phyloP scores from a whole-genome alignment of 495 filamentous ascomycete species.

The Hyaloscypha variabilis region DNA sequence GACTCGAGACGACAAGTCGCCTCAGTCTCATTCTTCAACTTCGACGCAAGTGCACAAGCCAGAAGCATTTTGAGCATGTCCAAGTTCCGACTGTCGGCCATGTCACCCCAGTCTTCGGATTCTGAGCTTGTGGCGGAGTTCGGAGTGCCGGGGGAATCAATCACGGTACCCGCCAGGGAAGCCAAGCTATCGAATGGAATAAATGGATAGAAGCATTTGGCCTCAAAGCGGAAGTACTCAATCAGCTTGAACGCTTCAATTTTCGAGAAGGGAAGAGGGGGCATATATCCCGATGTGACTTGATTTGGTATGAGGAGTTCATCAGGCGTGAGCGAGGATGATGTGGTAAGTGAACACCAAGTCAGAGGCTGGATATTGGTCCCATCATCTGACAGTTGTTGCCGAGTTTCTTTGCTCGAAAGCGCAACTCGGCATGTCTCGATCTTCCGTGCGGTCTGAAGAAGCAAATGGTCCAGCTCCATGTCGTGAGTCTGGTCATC shows the following conservation, averaged over 20 bases:
- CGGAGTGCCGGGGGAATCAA: neutral
- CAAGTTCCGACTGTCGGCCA: constrained; percentile 6
- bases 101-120: constrained; percentile 7
- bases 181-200: constrained; percentile 5
- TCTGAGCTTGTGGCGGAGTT: neutral
- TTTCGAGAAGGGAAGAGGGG: neutral
- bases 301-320: too few relatives aligned
- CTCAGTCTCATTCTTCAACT: constrained; percentile 5
- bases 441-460: constrained; percentile 2
- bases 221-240: constrained; percentile 9
- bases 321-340: too few relatives aligned
- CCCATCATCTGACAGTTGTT: too few relatives aligned
- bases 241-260: constrained; percentile 6
- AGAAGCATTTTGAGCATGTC: constrained; percentile 10
- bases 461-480: neutral
- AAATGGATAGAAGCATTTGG: constrained; percentile 7
- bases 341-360: too few relatives aligned
- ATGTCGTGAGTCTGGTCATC: neutral
- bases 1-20: neutral
- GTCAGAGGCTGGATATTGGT: too few relatives aligned
- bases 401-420: too few relatives aligned
- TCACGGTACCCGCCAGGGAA: neutral
- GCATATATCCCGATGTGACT: too few relatives aligned
- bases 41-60: constrained; percentile 6
- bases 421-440: constrained; percentile 1